These are phyloP conservation scores for Grosmannia huntii DNA, from an alignment of 2,329 filamentous ascomycete genomes.

Conservation along the genomic window DNA sequence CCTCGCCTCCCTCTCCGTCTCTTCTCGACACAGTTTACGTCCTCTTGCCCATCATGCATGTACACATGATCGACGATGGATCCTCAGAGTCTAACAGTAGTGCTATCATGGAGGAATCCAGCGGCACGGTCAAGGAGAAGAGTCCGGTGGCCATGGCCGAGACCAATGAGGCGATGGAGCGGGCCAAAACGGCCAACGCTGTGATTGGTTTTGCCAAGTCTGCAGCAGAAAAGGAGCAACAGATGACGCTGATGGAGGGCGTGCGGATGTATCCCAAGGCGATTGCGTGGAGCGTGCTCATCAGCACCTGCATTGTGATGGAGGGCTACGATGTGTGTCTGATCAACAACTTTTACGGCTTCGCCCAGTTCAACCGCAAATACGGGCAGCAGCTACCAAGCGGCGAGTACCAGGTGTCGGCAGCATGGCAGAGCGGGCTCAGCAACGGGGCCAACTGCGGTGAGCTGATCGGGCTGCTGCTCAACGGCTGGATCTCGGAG, in stretches of 20 bases:
- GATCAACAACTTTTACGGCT: constrained; percentile 60
- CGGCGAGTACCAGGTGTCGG: constrained; percentile 40
- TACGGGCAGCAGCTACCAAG: constrained; percentile 37
- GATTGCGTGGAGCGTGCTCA: constrained; percentile 68
- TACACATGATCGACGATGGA: not conserved
- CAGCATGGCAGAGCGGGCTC: constrained; percentile 49
- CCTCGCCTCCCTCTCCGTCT: not conserved
- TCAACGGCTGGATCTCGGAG: constrained; percentile 54
- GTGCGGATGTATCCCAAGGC: constrained; percentile 78
- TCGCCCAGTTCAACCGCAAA: constrained; percentile 40
- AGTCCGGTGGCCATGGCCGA: not conserved
- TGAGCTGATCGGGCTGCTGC: constrained; percentile 52
- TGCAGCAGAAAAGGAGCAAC: constrained; percentile 49
- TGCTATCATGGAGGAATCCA: not conserved
- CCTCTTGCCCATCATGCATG: not conserved
- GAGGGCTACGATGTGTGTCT: constrained; percentile 77
- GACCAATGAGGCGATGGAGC: constrained; percentile 3
- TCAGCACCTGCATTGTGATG: constrained; percentile 88
- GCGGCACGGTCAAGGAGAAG: not conserved
- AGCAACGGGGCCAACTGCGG: constrained; percentile 43
- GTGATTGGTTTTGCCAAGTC: constrained; percentile 31
- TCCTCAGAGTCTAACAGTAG: not conserved
- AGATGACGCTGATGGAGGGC: constrained; percentile 63
- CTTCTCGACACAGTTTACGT: not conserved
- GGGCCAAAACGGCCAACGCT: constrained; percentile 5